Conservation (phyloP, 495 filamentous ascomycete genomes). For the Aspergillus incahuasiensis region DNA sequence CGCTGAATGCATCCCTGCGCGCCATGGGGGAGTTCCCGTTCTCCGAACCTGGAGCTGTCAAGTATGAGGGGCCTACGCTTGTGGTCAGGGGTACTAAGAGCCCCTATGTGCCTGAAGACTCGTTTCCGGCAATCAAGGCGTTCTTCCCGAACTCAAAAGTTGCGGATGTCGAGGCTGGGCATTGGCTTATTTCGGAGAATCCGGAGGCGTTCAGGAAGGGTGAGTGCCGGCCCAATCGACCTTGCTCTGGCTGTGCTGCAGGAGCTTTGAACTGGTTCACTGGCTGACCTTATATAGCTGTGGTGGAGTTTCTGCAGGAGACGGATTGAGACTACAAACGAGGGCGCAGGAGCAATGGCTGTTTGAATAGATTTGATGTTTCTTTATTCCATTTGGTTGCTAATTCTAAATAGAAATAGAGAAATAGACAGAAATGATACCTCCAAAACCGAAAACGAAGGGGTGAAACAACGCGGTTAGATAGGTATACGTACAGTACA, state of each 20-base stretch:
- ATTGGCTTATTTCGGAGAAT: conserved; percentile 93
- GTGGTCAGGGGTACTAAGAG: conserved; percentile 82
- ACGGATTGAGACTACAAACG: conserved; percentile 7
- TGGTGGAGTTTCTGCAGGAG: conserved; percentile 38
- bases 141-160: conserved; percentile 85
- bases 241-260: neutral
- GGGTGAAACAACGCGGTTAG: neutral
- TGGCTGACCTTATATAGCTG: conserved; percentile 23
- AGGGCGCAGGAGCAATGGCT: neutral
- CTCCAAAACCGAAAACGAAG: neutral
- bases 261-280: neutral
- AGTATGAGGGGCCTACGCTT: conserved; percentile 72
- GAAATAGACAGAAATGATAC: neutral
- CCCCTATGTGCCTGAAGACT: conserved; percentile 80
- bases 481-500: neutral
- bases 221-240: conserved; percentile 33
- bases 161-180: conserved; percentile 79
- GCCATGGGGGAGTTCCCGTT: conserved; percentile 82
- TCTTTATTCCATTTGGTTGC: neutral
- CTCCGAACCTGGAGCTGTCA: conserved; percentile 44
- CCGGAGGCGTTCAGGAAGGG: conserved; percentile 81
- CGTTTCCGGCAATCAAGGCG: conserved; percentile 76
- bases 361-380: neutral
- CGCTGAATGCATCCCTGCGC: conserved; percentile 52
- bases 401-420: neutral